Evolutionary conservation across 2,329 filamentous ascomycete genomes (phyloP).

Genomic region (Pseudogymnoascus pannorum): DNA sequence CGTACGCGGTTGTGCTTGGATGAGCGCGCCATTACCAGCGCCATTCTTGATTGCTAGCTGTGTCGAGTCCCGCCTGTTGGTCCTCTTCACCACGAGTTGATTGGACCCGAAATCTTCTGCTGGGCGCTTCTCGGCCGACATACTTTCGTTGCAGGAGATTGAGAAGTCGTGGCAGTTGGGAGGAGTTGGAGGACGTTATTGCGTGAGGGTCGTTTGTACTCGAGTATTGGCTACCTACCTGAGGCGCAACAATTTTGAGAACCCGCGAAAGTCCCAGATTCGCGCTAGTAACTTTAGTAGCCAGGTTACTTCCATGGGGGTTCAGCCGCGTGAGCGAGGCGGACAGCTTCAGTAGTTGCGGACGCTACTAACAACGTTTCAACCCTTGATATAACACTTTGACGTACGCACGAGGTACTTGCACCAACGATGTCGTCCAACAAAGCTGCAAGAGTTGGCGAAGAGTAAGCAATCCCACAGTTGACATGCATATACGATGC

Average conservation of each 20-base stretch:
- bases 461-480: slow-evolving; percentile 54
- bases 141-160: slow-evolving; percentile 33
- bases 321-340: slow-evolving; percentile 11
- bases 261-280: slow-evolving; percentile 5
- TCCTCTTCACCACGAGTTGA: slow-evolving; percentile 82
- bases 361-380: slow-evolving; percentile 3
- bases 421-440: slow-evolving; percentile 44
- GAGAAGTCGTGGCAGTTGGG: not conserved
- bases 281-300: slow-evolving; percentile 3
- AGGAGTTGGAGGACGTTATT: not conserved
- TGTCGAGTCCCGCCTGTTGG: slow-evolving; percentile 50
- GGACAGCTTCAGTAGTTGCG: slow-evolving; percentile 1
- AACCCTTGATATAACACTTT: slow-evolving; percentile 1
- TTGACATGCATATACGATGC: slow-evolving; percentile 11
- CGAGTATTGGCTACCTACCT: not conserved
- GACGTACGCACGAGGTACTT: slow-evolving; percentile 1
- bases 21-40: slow-evolving; percentile 51
- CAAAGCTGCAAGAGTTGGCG: slow-evolving; percentile 62
- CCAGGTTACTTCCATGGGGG: not conserved
- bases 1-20: slow-evolving; percentile 64
- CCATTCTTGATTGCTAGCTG: slow-evolving; percentile 1
- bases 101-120: slow-evolving; percentile 73
- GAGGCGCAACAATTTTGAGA: slow-evolving; percentile 9
- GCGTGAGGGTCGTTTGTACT: slow-evolving; percentile 7
- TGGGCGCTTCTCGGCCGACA: slow-evolving; percentile 88